Conservation (phyloP, 768 basidiomycete genomes). For the Rossbeevera mucosa region DNA sequence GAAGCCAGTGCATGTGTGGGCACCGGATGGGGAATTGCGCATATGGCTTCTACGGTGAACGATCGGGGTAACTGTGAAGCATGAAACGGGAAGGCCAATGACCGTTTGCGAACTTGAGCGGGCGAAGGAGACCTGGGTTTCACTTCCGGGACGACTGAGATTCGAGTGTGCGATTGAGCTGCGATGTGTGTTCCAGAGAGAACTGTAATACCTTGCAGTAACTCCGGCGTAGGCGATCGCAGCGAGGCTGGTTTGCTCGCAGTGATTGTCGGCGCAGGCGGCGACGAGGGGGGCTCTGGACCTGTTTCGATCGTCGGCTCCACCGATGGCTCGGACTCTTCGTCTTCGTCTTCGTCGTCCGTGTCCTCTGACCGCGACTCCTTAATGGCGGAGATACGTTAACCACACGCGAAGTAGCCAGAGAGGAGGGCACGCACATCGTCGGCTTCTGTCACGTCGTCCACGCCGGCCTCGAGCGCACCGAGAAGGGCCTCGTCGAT, state of each 20-base stretch:
- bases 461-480: conserved; percentile 49
- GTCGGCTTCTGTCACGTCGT: conserved; percentile 66
- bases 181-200: not conserved
- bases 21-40: conserved; percentile 84
- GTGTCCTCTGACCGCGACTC: conserved; percentile 58
- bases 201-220: conserved; percentile 29
- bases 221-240: conserved; percentile 29
- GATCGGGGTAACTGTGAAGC: conserved; percentile 44
- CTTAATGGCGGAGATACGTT: conserved; percentile 26
- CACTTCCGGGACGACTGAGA: conserved; percentile 20
- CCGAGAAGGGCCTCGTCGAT: conserved; percentile 61
- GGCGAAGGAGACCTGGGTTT: conserved; percentile 48
- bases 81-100: conserved; percentile 34
- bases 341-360: conserved; percentile 53
- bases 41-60: conserved; percentile 86
- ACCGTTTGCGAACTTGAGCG: conserved; percentile 48
- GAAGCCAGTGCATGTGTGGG: conserved; percentile 86
- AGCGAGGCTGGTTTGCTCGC: conserved; percentile 13
- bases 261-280: conserved; percentile 25
- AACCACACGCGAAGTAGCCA: not conserved
- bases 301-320: conserved; percentile 30
- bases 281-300: conserved; percentile 23
- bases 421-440: conserved; percentile 48
- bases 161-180: conserved; percentile 18
- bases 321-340: conserved; percentile 39